Percentiles rank a stretch among this genome's conserved stretches.
These are phyloP conservation scores for Blastobotrys aristatus DNA, from an alignment of 1,139 yeast species.

Conservation along the genomic window DNA sequence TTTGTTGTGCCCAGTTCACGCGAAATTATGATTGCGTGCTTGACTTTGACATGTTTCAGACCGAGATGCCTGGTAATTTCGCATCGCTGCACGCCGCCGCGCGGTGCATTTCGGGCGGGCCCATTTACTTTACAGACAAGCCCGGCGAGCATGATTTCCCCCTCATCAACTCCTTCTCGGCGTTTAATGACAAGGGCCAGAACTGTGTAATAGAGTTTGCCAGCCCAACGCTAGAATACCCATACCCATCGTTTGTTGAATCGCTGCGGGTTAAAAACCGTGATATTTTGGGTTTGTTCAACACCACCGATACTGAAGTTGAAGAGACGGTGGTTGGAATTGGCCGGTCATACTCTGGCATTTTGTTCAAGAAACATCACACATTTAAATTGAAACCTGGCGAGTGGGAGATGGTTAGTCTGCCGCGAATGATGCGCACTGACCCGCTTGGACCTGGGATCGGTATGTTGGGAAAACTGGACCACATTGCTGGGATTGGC, in stretches of 20 bases:
- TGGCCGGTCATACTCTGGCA: constrained; percentile 1
- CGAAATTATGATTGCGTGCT: constrained; percentile 25
- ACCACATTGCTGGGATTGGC: constrained; percentile 9
- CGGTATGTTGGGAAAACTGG: constrained; percentile 3
- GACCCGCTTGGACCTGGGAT: background rate
- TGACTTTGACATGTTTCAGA: constrained; percentile 35
- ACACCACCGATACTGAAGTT: constrained; percentile 16
- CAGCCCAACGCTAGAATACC: constrained; percentile 22
- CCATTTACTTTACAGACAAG: constrained; percentile 31
- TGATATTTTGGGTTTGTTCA: constrained; percentile 23
- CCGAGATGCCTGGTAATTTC: constrained; percentile 17
- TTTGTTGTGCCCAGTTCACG: constrained; percentile 27
- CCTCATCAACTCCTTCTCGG: constrained; percentile 22
- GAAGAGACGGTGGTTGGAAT: background rate
- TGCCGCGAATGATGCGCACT: background rate
- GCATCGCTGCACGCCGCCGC: constrained; percentile 29
- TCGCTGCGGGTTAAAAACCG: constrained; percentile 18
- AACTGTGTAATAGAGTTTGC: constrained; percentile 23
- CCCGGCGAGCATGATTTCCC: constrained; percentile 23
- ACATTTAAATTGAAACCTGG: constrained; percentile 1
- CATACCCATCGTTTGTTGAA: constrained; percentile 20
- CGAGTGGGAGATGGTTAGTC: constrained; percentile 9
- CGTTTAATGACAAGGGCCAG: constrained; percentile 17
- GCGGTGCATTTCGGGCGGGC: constrained; percentile 33
- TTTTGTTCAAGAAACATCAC: background rate